Percentiles rank a stretch among this genome's conserved stretches.
phyloP scores from a whole-genome alignment of 2,329 filamentous ascomycete species.

The Aspergillus pseudoviridinutans region DNA sequence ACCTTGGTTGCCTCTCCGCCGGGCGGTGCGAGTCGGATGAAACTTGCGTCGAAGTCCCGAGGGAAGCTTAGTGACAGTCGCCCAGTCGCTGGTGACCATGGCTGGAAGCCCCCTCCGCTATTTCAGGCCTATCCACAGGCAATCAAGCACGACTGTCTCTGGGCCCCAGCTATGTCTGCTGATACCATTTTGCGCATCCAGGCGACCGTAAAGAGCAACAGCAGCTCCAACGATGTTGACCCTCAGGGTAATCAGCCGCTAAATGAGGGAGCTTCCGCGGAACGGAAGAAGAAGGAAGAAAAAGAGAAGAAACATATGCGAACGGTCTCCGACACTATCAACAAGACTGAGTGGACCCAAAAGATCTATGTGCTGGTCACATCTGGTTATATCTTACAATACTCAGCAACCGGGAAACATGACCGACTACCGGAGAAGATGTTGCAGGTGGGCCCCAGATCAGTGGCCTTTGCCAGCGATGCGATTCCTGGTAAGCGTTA shows the following conservation, averaged over 20 bases:
- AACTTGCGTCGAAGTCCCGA: conserved; percentile 18
- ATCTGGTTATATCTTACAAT: conserved; percentile 45
- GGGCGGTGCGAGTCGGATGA: conserved; percentile 14
- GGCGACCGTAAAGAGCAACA: conserved; percentile 20
- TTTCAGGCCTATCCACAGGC: conserved; percentile 86
- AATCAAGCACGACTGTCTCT: conserved; percentile 68
- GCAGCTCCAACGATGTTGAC: conserved; percentile 9
- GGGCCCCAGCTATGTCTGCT: conserved; percentile 62
- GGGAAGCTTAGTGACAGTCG: conserved; percentile 21
- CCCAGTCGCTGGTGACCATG: conserved; percentile 21
- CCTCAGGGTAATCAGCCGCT: conserved; percentile 8
- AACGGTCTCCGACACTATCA: conserved; percentile 34
- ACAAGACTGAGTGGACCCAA: conserved; percentile 39
- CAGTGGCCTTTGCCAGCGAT: conserved; percentile 48
- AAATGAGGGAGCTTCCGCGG: conserved; percentile 15
- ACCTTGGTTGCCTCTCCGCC: conserved; percentile 21
- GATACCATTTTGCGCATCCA: conserved; percentile 64
- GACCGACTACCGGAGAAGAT: conserved; percentile 47
- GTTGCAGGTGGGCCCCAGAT: conserved; percentile 42
- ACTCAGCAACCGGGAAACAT: conserved; percentile 41
- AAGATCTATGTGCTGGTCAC: conserved; percentile 46
- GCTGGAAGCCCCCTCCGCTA: conserved; percentile 69
- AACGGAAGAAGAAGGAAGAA: conserved; percentile 31
- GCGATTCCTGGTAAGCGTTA: conserved; percentile 47
- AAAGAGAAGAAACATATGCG: conserved; percentile 34